Evolutionary conservation across 1,139 yeast species (phyloP).

Genomic region (Debaryomyces sp.): DNA sequence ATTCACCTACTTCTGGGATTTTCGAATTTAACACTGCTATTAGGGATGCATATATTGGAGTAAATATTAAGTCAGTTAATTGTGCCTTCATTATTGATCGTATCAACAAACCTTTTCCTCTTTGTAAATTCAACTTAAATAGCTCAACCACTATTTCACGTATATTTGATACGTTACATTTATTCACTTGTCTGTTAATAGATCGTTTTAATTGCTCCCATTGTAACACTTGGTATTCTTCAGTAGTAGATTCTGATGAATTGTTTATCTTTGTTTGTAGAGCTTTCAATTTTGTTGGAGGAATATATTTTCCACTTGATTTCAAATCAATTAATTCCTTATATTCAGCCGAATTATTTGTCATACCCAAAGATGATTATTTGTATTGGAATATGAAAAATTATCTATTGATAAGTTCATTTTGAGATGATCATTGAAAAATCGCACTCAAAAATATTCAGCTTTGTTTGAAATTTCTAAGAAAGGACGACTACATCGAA

Average conservation of each 20-base stretch:
- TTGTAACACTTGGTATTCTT: slow-evolving; percentile 41
- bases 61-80: slow-evolving; percentile 36
- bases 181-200: slow-evolving; percentile 52
- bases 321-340: slow-evolving; percentile 37
- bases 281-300: slow-evolving; percentile 52
- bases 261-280: slow-evolving; percentile 16
- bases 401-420: not conserved
- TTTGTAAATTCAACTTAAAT: slow-evolving; percentile 54
- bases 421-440: slow-evolving; percentile 7
- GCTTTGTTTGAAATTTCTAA: not conserved
- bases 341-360: slow-evolving; percentile 29
- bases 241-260: slow-evolving; percentile 6
- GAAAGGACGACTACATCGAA: not conserved
- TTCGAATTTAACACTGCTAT: slow-evolving; percentile 65
- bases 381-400: not conserved
- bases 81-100: slow-evolving; percentile 62
- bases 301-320: slow-evolving; percentile 52
- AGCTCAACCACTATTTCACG: slow-evolving; percentile 49
- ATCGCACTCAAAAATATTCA: not conserved
- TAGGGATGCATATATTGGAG: slow-evolving; percentile 60
- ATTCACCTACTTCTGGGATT: slow-evolving; percentile 69
- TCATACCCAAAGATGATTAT: not conserved
- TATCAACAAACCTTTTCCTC: slow-evolving; percentile 65
- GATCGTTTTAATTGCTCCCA: slow-evolving; percentile 58
- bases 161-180: slow-evolving; percentile 50